A percentile compares a stretch with the other conserved stretches of the same genome.
phyloP scores from a whole-genome alignment of 2,329 filamentous ascomycete genomes.

The Tothia fuscella region DNA sequence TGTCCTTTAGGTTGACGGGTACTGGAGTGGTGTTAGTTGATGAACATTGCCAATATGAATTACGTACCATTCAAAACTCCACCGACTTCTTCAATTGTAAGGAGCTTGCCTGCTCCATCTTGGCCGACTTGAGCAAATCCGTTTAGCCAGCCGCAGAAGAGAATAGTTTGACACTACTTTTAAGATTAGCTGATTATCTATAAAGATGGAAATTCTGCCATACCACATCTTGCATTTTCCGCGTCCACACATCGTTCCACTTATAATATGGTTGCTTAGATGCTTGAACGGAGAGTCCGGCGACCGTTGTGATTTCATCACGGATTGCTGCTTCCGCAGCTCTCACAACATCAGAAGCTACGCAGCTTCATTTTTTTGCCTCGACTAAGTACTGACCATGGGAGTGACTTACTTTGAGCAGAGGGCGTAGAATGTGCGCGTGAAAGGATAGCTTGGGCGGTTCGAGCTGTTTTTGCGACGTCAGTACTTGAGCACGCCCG shows the following conservation, averaged over 20 bases:
- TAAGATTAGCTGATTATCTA: slow-evolving; percentile 10
- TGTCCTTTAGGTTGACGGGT: slow-evolving; percentile 80
- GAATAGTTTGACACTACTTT: slow-evolving; percentile 41
- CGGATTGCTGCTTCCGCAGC: slow-evolving; percentile 59
- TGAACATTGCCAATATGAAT: neutral
- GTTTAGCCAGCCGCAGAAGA: slow-evolving; percentile 66
- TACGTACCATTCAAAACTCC: slow-evolving; percentile 56
- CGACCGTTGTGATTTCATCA: slow-evolving; percentile 59
- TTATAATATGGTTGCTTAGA: slow-evolving; percentile 95
- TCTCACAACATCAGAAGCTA: slow-evolving; percentile 57
- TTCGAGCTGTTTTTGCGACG: slow-evolving; percentile 42
- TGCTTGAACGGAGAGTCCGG: slow-evolving; percentile 58
- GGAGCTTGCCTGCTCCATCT: slow-evolving; percentile 47
- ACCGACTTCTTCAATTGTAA: slow-evolving; percentile 83
- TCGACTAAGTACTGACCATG: slow-evolving; percentile 10
- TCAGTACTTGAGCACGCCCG: neutral
- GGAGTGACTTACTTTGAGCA: slow-evolving; percentile 35
- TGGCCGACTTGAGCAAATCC: slow-evolving; percentile 47
- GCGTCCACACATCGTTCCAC: slow-evolving; percentile 81
- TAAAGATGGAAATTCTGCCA: slow-evolving; percentile 19
- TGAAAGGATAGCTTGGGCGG: slow-evolving; percentile 71
- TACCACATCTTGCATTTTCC: slow-evolving; percentile 70
- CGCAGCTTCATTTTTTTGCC: slow-evolving; percentile 10
- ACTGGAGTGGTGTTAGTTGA: slow-evolving; percentile 38
- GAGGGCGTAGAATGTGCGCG: slow-evolving; percentile 79